These are phyloP conservation scores for Aspergillus ibericus DNA, from an alignment of 2,329 filamentous ascomycete genomes.

Conservation along the genomic window DNA sequence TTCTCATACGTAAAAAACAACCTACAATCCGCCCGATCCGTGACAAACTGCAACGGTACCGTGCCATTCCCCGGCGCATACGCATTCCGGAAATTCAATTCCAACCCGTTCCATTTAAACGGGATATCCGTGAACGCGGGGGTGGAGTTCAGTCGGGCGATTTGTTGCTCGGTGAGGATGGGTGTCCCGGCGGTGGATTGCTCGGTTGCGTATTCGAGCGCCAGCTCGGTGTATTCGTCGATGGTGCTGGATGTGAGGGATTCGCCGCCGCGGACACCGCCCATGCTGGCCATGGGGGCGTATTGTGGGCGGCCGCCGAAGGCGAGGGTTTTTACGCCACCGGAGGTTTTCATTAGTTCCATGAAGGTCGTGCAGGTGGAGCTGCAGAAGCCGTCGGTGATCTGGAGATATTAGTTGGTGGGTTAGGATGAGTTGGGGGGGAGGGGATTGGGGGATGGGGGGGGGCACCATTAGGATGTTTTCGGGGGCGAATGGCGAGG, in stretches of 20 bases:
- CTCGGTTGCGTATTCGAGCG: conserved; percentile 18
- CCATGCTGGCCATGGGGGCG: conserved; percentile 61
- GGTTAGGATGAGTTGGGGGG: too few relatives aligned
- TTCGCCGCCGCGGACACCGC: conserved; percentile 61
- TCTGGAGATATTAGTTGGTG: too few relatives aligned
- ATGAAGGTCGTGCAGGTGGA: conserved; percentile 62
- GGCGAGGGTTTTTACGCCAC: conserved; percentile 57
- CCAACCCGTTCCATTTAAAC: conserved; percentile 12
- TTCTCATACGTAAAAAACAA: conserved; percentile 60
- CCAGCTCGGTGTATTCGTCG: conserved; percentile 21
- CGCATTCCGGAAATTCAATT: conserved; percentile 48
- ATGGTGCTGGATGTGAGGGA: conserved; percentile 32
- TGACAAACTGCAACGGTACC: conserved; percentile 59
- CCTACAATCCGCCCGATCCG: conserved; percentile 62
- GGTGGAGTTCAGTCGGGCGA: conserved; percentile 13
- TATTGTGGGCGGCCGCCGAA: conserved; percentile 60
- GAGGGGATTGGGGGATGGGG: neutral
- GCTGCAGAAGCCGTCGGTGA: conserved; percentile 59
- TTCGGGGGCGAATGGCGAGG: conserved; percentile 30
- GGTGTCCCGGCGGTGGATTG: neutral
- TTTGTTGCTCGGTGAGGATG: too few relatives aligned
- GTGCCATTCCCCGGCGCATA: conserved; percentile 46
- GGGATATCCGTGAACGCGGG: conserved; percentile 13
- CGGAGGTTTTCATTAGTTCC: conserved; percentile 55
- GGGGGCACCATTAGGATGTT: conserved; percentile 35